Conservation (phyloP, 2,329 filamentous ascomycete species). For the Curvularia sp. region DNA sequence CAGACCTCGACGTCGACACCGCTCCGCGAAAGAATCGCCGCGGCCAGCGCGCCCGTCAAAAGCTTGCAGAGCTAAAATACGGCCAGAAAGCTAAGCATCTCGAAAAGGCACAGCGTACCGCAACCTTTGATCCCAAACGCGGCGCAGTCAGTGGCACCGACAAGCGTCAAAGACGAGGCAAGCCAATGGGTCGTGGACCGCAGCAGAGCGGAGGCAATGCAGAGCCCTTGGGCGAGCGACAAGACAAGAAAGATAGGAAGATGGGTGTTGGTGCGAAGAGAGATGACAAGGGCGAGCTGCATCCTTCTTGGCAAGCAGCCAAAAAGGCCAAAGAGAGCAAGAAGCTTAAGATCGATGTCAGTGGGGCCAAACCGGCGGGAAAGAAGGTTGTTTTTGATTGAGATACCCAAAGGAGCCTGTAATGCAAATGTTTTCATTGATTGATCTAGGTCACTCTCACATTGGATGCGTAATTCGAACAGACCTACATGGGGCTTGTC, state of each 20-base stretch:
- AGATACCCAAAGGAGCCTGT: slow-evolving; percentile 13
- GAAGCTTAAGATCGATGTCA: slow-evolving; percentile 50
- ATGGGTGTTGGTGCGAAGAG: slow-evolving; percentile 53
- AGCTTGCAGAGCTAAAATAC: slow-evolving; percentile 82
- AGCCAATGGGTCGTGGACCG: slow-evolving; percentile 34
- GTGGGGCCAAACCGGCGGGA: slow-evolving; percentile 58
- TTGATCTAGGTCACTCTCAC: background rate
- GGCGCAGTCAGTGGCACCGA: slow-evolving; percentile 62
- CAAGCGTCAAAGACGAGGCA: slow-evolving; percentile 28
- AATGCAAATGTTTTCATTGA: background rate
- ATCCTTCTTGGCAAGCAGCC: slow-evolving; percentile 71
- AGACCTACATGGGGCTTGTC: too few species aligned
- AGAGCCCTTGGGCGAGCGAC: slow-evolving; percentile 30
- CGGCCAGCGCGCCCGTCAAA: slow-evolving; percentile 78
- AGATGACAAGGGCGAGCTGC: slow-evolving; percentile 62
- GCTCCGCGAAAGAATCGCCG: slow-evolving; percentile 73
- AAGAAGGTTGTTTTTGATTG: slow-evolving; percentile 70
- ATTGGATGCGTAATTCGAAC: background rate
- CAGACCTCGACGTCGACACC: slow-evolving; percentile 61
- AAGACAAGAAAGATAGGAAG: slow-evolving; percentile 26
- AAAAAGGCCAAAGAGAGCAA: slow-evolving; percentile 66
- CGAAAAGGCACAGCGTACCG: slow-evolving; percentile 57
- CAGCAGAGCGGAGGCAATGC: slow-evolving; percentile 45
- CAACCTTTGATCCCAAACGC: slow-evolving; percentile 65
- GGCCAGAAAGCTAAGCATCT: slow-evolving; percentile 74